These are phyloP conservation scores for Microsporum audouinii DNA, from an alignment of 2,329 filamentous ascomycete genomes.

Conservation along the genomic window DNA sequence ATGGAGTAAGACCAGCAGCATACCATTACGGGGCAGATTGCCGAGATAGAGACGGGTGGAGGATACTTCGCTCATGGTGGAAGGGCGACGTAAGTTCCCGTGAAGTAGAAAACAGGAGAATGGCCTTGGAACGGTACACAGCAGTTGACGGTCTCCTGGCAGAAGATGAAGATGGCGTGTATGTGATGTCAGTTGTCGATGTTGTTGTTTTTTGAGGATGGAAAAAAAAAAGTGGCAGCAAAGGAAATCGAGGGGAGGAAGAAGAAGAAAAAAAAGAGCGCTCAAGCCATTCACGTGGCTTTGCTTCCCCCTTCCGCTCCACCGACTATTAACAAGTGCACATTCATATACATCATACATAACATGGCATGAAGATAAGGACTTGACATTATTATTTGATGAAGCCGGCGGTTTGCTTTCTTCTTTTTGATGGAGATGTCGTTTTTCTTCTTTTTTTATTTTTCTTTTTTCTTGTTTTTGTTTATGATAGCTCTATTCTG, in stretches of 20 bases:
- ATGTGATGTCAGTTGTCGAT: neutral
- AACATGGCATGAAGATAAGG: neutral
- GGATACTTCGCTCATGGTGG: slow-evolving; percentile 70
- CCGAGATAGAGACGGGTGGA: slow-evolving; percentile 93
- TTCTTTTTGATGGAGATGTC: neutral
- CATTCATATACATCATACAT: neutral
- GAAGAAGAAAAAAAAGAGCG: neutral
- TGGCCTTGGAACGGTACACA: neutral
- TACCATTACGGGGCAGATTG: slow-evolving; percentile 94
- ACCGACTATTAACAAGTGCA: neutral
- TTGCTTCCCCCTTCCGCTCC: neutral
- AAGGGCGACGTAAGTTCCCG: neutral
- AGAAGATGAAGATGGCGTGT: neutral
- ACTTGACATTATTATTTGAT: no score
- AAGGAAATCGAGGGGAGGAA: neutral
- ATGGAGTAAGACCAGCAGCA: slow-evolving; percentile 34
- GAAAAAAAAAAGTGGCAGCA: neutral
- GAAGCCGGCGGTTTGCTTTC: neutral
- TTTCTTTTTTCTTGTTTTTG: neutral
- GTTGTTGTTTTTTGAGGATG: neutral
- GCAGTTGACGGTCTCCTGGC: neutral
- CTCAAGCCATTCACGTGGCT: slow-evolving; percentile 3
- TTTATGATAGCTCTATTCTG: slow-evolving; percentile 2
- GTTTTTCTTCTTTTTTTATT: neutral
- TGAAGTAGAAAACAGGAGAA: neutral